Percentiles rank a stretch among this genome's conserved stretches.
These are phyloP conservation scores for Neodidymelliopsis sp. DNA, from an alignment of 2,329 filamentous ascomycete genomes.

Conservation along the genomic window DNA sequence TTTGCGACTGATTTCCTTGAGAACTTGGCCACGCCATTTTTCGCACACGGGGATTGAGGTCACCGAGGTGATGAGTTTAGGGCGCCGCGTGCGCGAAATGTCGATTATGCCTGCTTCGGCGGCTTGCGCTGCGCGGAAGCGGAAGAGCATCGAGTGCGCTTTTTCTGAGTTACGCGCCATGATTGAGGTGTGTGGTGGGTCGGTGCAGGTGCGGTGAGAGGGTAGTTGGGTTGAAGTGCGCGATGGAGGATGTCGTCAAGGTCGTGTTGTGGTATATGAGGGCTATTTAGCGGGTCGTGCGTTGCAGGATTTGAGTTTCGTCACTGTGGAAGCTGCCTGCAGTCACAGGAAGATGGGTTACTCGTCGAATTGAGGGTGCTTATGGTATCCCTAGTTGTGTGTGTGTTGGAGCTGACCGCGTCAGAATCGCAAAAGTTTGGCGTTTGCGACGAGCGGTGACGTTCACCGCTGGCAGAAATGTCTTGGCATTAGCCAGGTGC, in stretches of 20 bases:
- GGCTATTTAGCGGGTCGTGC: constrained; percentile 3
- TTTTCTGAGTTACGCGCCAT: constrained; percentile 96
- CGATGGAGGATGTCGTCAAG: neutral
- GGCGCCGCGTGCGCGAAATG: constrained; percentile 85
- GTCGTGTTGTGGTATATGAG: constrained; percentile 1
- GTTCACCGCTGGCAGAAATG: constrained; percentile 29
- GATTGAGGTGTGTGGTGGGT: constrained; percentile 28
- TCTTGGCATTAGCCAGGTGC: constrained; percentile 25
- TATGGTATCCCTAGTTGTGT: constrained; percentile 16
- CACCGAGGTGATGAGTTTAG: constrained; percentile 88
- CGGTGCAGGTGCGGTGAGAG: neutral
- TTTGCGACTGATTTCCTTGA: constrained; percentile 97
- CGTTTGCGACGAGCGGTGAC: constrained; percentile 36
- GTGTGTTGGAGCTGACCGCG: constrained; percentile 29
- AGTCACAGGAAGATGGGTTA: constrained; percentile 33
- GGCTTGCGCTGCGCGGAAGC: constrained; percentile 97
- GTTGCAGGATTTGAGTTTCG: neutral
- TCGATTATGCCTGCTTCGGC: constrained; percentile 96
- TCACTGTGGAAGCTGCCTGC: constrained; percentile 31
- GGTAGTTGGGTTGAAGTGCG: neutral
- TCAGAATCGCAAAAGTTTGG: constrained; percentile 43
- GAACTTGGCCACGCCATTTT: constrained; percentile 96
- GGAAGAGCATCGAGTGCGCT: constrained; percentile 99
- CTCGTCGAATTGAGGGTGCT: constrained; percentile 11
- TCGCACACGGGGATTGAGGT: constrained; percentile 86